These are phyloP conservation scores for Clavispora asparagi DNA, from an alignment of 805 yeast genomes.

Conservation along the genomic window DNA sequence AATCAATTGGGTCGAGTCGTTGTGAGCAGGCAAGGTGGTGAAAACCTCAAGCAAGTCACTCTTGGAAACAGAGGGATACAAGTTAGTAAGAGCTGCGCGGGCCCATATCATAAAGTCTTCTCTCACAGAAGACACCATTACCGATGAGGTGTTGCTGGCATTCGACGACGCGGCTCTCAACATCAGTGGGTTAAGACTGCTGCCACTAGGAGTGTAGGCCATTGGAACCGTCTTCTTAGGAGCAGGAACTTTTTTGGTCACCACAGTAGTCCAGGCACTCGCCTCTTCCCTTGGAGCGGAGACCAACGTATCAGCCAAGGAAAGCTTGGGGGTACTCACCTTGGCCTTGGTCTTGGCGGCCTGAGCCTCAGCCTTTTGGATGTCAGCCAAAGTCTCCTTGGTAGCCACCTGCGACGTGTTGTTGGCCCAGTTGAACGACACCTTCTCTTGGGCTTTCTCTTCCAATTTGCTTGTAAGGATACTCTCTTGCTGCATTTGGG, in stretches of 20 bases:
- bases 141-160: conserved; percentile 17
- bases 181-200: conserved; percentile 22
- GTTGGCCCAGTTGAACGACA: conserved; percentile 42
- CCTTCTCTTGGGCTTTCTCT: conserved; percentile 19
- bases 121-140: conserved; percentile 22
- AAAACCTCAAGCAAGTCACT: conserved; percentile 78
- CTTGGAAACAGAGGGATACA: conserved; percentile 70
- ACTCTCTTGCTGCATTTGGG: conserved; percentile 20
- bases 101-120: conserved; percentile 73
- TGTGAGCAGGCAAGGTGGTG: conserved; percentile 65
- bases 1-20: conserved; percentile 77
- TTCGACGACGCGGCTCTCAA: conserved; percentile 34
- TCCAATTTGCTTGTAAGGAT: conserved; percentile 19
- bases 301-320: conserved; percentile 30
- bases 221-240: conserved; percentile 19
- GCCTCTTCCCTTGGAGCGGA: conserved; percentile 21
- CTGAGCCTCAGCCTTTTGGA: conserved; percentile 47
- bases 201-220: conserved; percentile 14
- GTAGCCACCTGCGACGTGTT: conserved; percentile 24
- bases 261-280: conserved; percentile 39
- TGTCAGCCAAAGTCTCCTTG: conserved; percentile 52
- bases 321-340: conserved; percentile 20
- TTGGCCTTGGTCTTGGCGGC: conserved; percentile 25
- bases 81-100: conserved; percentile 54
- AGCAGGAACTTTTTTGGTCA: conserved; percentile 29